Conservation (phyloP, 257 asterid species). For the Jacaranda copaia region DNA sequence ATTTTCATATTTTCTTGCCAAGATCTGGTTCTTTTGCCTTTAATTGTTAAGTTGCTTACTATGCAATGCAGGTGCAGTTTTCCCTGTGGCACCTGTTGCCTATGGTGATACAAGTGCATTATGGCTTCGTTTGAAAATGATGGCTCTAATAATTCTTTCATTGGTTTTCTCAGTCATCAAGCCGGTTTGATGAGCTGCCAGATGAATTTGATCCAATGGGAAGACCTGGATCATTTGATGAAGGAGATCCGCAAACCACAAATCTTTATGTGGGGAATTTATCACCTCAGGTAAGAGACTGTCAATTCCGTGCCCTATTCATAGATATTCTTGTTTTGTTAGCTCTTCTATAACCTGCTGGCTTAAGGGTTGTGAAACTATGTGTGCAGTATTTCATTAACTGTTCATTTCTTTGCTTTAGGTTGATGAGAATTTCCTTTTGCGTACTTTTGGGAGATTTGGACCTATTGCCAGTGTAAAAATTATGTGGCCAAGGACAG, state of each 20-base stretch:
- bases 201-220: constrained; percentile 80
- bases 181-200: constrained; percentile 83
- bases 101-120: background rate
- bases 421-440: constrained; percentile 96
- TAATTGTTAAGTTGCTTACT: constrained; percentile 14
- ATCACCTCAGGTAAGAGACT: constrained; percentile 66
- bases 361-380: background rate
- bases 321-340: constrained; percentile 12
- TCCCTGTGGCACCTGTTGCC: background rate
- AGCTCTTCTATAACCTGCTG: constrained; percentile 14
- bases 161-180: constrained; percentile 60
- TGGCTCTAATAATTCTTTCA: constrained; percentile 1
- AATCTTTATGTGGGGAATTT: constrained; percentile 84
- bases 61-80: constrained; percentile 22
- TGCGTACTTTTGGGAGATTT: constrained; percentile 96
- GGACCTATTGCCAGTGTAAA: constrained; percentile 98
- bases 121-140: background rate
- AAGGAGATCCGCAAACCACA: constrained; percentile 87
- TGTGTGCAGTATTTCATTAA: background rate
- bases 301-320: background rate
- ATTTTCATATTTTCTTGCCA: background rate
- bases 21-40: background rate
- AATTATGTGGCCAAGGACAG: constrained; percentile 99
- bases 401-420: constrained; percentile 34
- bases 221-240: constrained; percentile 81